Conservation (phyloP, 345 rosid genomes). For the Turritis glabra region DNA sequence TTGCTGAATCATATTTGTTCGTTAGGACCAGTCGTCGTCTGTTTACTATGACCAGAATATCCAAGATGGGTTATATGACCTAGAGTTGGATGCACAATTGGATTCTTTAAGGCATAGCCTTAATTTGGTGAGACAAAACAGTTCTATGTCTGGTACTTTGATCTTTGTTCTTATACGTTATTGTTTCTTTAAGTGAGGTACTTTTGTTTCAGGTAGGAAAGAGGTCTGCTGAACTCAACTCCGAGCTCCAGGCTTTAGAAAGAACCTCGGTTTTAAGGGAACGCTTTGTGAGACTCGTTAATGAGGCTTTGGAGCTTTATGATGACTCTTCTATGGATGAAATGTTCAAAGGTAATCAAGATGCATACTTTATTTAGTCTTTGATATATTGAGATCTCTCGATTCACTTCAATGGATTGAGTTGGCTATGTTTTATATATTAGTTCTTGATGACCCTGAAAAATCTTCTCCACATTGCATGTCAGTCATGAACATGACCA, state of each 20-base stretch:
- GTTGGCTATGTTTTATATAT: background rate
- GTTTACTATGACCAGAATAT: constrained; percentile 30
- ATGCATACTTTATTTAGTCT: background rate
- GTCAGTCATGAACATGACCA: background rate
- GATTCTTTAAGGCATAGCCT: constrained; percentile 66
- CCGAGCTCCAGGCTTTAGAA: constrained; percentile 63
- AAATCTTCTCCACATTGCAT: background rate
- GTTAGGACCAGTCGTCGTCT: constrained; percentile 47
- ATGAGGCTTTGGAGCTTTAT: constrained; percentile 55
- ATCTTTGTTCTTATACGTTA: background rate
- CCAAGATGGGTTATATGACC: constrained; percentile 47
- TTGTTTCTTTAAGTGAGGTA: constrained; percentile 4
- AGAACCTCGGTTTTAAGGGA: constrained; percentile 50
- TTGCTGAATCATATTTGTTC: constrained; percentile 23
- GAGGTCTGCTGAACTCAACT: constrained; percentile 61
- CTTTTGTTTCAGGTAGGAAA: constrained; percentile 47
- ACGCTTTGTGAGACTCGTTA: constrained; percentile 47
- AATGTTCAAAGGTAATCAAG: constrained; percentile 61
- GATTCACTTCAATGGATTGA: background rate
- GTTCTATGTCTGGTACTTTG: background rate
- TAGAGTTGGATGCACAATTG: constrained; percentile 61
- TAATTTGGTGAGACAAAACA: constrained; percentile 48
- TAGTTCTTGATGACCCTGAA: background rate
- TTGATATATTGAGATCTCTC: background rate
- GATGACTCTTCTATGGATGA: constrained; percentile 49